phyloP scores from a whole-genome alignment of 2,329 filamentous ascomycete species.

The Blastomyces parvus region DNA sequence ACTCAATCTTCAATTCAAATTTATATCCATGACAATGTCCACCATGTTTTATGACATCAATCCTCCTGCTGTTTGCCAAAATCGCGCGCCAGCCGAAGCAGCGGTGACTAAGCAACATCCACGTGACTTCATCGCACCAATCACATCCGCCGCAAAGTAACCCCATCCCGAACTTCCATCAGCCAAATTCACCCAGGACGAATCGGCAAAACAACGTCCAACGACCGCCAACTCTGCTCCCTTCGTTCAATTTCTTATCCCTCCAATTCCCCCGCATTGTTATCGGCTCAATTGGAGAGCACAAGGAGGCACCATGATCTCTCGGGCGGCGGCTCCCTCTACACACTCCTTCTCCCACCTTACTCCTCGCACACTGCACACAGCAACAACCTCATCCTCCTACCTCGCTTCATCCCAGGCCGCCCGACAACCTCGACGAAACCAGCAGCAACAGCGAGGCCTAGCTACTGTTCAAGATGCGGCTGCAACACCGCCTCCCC shows the following conservation, averaged over 20 bases:
- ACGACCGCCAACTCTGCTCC: neutral
- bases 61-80: neutral
- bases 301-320: conserved; percentile 34
- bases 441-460: conserved; percentile 43
- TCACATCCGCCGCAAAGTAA: conserved; percentile 29
- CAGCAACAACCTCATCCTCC: conserved; percentile 17
- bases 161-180: conserved; percentile 24
- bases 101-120: conserved; percentile 10
- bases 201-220: conserved; percentile 18
- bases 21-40: neutral
- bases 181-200: neutral
- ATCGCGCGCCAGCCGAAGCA: neutral
- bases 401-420: conserved; percentile 19
- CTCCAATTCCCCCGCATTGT: conserved; percentile 19
- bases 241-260: conserved; percentile 10
- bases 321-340: conserved; percentile 38
- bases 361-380: conserved; percentile 32
- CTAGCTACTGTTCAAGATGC: conserved; percentile 73
- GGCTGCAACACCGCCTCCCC: conserved; percentile 51
- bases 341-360: conserved; percentile 34
- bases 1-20: neutral
- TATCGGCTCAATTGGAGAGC: conserved; percentile 28
- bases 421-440: conserved; percentile 21
- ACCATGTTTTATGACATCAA: neutral
- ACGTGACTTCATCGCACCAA: conserved; percentile 29